Conservation (phyloP, 306 rosid genomes). For the Cicer cuneatum region DNA sequence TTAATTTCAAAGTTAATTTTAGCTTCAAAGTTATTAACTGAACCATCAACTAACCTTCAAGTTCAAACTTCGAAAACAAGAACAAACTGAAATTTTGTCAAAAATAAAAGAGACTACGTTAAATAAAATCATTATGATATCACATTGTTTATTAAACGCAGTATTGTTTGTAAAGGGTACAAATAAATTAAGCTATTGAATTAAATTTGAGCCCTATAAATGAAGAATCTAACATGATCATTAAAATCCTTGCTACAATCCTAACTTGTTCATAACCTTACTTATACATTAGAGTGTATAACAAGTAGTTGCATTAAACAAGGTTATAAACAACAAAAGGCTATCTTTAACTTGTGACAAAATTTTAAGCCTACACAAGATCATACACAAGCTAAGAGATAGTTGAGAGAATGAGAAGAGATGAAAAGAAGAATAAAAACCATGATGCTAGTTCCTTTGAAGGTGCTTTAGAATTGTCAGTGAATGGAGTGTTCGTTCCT, state of each 20-base stretch:
- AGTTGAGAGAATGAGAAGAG: constrained; percentile 44
- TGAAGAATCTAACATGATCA: constrained; percentile 41
- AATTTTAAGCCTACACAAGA: constrained; percentile 64
- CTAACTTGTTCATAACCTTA: constrained; percentile 52
- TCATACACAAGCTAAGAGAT: constrained; percentile 35
- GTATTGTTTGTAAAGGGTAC: constrained; percentile 17
- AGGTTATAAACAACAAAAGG: constrained; percentile 49
- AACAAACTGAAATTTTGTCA: no score
- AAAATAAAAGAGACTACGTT: not conserved
- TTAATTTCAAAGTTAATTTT: no score
- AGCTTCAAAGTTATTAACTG: no score
- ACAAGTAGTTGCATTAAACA: constrained; percentile 30
- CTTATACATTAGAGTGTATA: constrained; percentile 11
- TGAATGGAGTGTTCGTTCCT: constrained; percentile 53
- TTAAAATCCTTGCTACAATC: constrained; percentile 38
- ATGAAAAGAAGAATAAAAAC: constrained; percentile 36
- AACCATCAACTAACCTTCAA: no score
- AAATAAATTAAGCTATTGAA: constrained; percentile 44
- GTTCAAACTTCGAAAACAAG: no score
- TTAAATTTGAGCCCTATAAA: constrained; percentile 47
- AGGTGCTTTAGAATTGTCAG: constrained; percentile 55
- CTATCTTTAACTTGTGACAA: constrained; percentile 62
- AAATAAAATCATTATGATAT: not conserved
- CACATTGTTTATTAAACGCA: constrained; percentile 20
- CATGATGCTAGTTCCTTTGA: constrained; percentile 28